A percentile compares a stretch with the other conserved stretches of the same genome.
These are phyloP conservation scores for Annulohypoxylon maeteangense DNA, from an alignment of 495 filamentous ascomycete genomes.

Conservation along the genomic window DNA sequence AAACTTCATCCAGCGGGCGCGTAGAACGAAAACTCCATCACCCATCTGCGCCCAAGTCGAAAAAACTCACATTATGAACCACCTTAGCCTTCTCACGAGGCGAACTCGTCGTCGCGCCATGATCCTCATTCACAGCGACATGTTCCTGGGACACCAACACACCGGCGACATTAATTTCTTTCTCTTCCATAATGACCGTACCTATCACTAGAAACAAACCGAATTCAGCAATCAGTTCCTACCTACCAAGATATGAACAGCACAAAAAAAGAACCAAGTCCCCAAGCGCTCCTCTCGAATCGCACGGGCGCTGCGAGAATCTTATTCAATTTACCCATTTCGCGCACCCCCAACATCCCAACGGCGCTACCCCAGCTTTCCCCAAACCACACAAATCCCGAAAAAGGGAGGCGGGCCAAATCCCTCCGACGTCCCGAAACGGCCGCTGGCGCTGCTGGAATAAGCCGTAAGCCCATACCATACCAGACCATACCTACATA, in stretches of 20 bases:
- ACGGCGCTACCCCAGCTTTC: slow-evolving; percentile 22
- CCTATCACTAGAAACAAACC: background rate
- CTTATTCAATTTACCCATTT: slow-evolving; percentile 34
- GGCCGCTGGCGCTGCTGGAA: slow-evolving; percentile 18
- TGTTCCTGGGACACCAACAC: slow-evolving; percentile 38
- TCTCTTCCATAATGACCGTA: slow-evolving; percentile 36
- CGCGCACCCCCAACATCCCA: slow-evolving; percentile 13
- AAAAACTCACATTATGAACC: slow-evolving; percentile 62
- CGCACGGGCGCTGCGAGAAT: slow-evolving; percentile 15
- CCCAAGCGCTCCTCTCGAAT: background rate
- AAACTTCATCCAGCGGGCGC: slow-evolving; percentile 1
- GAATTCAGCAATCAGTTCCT: background rate
- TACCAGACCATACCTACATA: no score
- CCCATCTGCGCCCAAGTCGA: background rate
- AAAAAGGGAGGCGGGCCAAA: slow-evolving; percentile 29
- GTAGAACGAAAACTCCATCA: background rate
- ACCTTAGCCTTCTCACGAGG: slow-evolving; percentile 58
- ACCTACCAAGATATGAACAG: background rate
- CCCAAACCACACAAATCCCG: slow-evolving; percentile 26
- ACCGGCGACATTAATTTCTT: slow-evolving; percentile 23
- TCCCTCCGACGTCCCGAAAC: slow-evolving; percentile 20
- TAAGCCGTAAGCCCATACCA: no score
- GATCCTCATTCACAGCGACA: slow-evolving; percentile 45
- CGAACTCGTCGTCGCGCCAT: slow-evolving; percentile 51
- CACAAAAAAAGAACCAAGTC: background rate